Evolutionary conservation across 2,329 filamentous ascomycete species (phyloP), one percentile per base, ranked within the genome.

Genomic region (Aspergillus pseudoterreus): DNA sequence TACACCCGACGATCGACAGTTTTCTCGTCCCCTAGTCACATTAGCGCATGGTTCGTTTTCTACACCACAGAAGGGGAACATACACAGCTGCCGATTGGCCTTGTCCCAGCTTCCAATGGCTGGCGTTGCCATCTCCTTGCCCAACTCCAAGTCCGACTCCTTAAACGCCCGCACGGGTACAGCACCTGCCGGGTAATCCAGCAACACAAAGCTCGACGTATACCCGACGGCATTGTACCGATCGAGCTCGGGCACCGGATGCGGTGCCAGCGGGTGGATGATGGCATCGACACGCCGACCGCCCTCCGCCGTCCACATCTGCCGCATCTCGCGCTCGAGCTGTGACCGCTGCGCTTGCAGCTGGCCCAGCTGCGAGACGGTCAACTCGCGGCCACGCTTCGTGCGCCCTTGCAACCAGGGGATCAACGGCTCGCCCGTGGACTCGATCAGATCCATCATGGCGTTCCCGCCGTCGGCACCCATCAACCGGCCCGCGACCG

Each of bases 201-300:
- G 65, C 49, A 86, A 60, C 8, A 85, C 82, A 60, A 83, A 85
- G 1, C 74, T 76, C 19, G 75, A 79, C 1, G 83, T 85, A 61
- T 86, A 87, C 51, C 82, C 79, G 0, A 82, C 78, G 0, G 78
- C 79, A 63, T 85, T 84, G 68, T 82, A 87, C 2, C 77, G 71
- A 68, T 87, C 84, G 49, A 84, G 78, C 9, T 78, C 75, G 1
- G 83, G 81, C 0, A 84, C 77, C 0, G 84, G 82, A 64, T 87
- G 84, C 2, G 83, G 82, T 12, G 83, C 83, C 0, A 85, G 73
- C 0, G 84, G 84, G 55, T 78, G 82, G 50, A 87, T 77, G 47
- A 87, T 78, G 0, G 82, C 82, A 70, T 87, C 84, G 6, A 87
- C 48, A 0, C 57, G 57, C n/a, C 62, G 53, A 6, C 55, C 6